Conservation (phyloP, 2,329 filamentous ascomycete species). For the Ambrosiella xylebori region DNA sequence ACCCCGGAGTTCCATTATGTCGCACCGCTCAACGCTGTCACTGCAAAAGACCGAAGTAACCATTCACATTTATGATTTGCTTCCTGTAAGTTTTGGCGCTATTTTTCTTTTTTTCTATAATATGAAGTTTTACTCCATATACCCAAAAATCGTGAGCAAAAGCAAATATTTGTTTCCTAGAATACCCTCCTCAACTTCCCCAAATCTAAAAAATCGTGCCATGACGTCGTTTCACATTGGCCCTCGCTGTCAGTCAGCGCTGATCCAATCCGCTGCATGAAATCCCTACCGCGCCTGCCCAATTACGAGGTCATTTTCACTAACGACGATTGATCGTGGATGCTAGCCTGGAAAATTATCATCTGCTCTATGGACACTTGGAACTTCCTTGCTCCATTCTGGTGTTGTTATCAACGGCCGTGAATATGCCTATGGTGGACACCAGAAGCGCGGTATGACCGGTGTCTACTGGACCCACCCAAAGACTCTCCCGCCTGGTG, state of each 20-base stretch:
- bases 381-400: constrained; percentile 62
- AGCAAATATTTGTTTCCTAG: neutral
- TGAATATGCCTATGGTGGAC: constrained; percentile 76
- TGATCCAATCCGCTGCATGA: neutral
- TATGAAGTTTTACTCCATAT: neutral
- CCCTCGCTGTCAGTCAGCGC: neutral
- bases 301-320: neutral
- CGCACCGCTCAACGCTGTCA: constrained; percentile 49
- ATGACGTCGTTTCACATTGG: neutral
- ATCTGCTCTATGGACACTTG: constrained; percentile 61
- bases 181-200: neutral
- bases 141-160: neutral
- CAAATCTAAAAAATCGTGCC: neutral
- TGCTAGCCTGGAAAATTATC: constrained; percentile 53
- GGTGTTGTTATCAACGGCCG: constrained; percentile 64
- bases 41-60: constrained; percentile 55
- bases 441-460: constrained; percentile 51
- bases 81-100: constrained; percentile 36
- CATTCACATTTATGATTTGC: constrained; percentile 63
- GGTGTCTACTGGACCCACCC: constrained; percentile 75
- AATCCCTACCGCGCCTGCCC: neutral
- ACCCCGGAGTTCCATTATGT: constrained; percentile 22
- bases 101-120: neutral
- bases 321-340: neutral
- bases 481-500: constrained; percentile 54